A percentile compares a stretch with the other conserved stretches of the same genome.
Evolutionary conservation across 2,329 filamentous ascomycete genomes (phyloP).

Genomic region (Drechslerella coelobrocha): DNA sequence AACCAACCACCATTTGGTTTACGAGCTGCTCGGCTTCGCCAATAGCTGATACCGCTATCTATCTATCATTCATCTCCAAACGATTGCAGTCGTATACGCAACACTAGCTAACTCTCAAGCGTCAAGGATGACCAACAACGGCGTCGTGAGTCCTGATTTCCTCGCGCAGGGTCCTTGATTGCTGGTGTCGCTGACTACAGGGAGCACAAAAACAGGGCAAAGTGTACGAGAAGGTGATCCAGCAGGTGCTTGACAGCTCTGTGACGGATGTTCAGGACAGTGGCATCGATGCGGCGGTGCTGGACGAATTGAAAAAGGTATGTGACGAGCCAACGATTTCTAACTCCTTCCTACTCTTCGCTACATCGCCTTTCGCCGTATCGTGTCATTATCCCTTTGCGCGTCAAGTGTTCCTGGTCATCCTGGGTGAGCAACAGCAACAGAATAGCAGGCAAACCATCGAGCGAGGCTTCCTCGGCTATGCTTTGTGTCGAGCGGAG

Average conservation of each 20-base stretch:
- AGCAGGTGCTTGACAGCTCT: slow-evolving; percentile 89
- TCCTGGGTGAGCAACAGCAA: not conserved
- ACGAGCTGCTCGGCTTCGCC: no score
- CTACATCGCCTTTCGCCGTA: not conserved
- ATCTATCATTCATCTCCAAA: not conserved
- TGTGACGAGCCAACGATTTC: slow-evolving; percentile 57
- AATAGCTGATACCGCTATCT: no score
- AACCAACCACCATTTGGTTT: not conserved
- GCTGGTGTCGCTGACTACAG: slow-evolving; percentile 18
- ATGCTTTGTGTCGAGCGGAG: slow-evolving; percentile 6
- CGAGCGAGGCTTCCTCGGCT: slow-evolving; percentile 7
- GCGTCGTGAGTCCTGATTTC: slow-evolving; percentile 40
- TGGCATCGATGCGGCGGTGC: slow-evolving; percentile 83
- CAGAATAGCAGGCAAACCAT: not conserved
- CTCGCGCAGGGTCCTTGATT: slow-evolving; percentile 1
- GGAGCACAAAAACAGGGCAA: slow-evolving; percentile 64
- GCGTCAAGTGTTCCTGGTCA: not conserved
- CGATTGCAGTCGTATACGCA: no score
- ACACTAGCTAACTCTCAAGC: no score
- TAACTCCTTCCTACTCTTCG: not conserved
- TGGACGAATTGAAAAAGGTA: slow-evolving; percentile 88
- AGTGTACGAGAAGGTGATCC: slow-evolving; percentile 79
- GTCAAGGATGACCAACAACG: slow-evolving; percentile 34
- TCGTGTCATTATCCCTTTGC: not conserved
- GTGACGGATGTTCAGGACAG: slow-evolving; percentile 96